Evolutionary conservation across 495 filamentous ascomycete species (phyloP), one percentile per base, ranked within the genome.

Genomic region (Aeminium ludgeri): DNA sequence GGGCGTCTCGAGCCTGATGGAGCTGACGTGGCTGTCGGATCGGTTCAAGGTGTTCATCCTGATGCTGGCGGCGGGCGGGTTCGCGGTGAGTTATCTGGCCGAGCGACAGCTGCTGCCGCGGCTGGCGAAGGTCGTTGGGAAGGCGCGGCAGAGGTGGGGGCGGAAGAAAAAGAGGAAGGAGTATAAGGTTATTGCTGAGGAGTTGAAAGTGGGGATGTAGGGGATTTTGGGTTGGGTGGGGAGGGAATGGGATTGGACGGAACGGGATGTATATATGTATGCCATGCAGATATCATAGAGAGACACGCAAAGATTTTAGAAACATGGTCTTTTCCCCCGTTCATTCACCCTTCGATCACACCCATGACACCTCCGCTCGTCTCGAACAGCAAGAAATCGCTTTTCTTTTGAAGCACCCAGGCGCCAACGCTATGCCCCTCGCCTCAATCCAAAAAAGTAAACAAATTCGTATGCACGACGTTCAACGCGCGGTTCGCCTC

Each of bases 401-500:
- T 25, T 25, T 25, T 25, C 23, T 8, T 25, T 25, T 25, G 8
- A 25, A 25, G 23, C 23, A 25, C 23, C 23, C 23, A 25, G 23
- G 23, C 23, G 23, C 23, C 34, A 36, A 3, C 36, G 36, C 36
- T 38, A 23, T 25, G 17, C 17, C 10, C 18, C 18, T 20, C n/a
- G 18, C 19, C 2, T 38, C 36, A 38, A 38, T 63, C 58, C 42
- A 63, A 52, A 49, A 63, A 63, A 3, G 58, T 61, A 48, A 97
- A 95, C 37, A 97, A 71, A 62, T 77, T 82, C 13, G 87, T 94
- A 57, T 97, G 89, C 38, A 97, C 71, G 50, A 95, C 80, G 53
- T 87, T 95, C 65, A 96, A 76, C 11, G 89, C 89, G 41, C 87
- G 74, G 41, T 83, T 80, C 30, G 86, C 86, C 46, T 93, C 82